Conservation (phyloP, 768 basidiomycete genomes). For the Kwoniella dendrophila region DNA sequence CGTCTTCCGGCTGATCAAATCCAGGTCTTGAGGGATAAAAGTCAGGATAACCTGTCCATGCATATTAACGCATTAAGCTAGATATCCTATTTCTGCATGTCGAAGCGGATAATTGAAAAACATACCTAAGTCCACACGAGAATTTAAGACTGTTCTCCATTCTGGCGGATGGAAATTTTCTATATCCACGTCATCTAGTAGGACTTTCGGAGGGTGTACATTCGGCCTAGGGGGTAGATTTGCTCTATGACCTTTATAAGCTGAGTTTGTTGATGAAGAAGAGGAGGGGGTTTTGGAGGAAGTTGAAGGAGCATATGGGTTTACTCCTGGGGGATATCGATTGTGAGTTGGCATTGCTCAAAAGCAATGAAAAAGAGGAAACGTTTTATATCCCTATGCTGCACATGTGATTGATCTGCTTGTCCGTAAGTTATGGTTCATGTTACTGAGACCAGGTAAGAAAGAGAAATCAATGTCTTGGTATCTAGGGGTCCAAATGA, state of each 20-base stretch:
- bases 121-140: constrained; percentile 48
- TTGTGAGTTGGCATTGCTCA: constrained; percentile 17
- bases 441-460: too few relatives aligned
- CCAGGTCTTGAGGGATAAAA: constrained; percentile 54
- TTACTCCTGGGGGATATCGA: constrained; percentile 27
- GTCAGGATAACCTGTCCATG: constrained; percentile 48
- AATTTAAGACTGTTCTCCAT: constrained; percentile 49
- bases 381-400: background rate
- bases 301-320: constrained; percentile 22
- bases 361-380: background rate
- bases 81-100: background rate
- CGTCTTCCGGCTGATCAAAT: constrained; percentile 50
- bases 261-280: too few relatives aligned
- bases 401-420: background rate
- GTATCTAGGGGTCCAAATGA: too few relatives aligned
- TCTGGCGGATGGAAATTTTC: constrained; percentile 49
- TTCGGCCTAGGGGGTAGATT: background rate
- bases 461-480: too few relatives aligned
- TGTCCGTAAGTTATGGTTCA: too few relatives aligned
- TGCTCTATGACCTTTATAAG: background rate
- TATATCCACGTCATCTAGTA: constrained; percentile 33
- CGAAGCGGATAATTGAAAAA: background rate
- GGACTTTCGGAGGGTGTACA: constrained; percentile 6
- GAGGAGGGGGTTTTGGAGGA: constrained; percentile 3
- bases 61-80: background rate